These are phyloP conservation scores for Penicillium sp. DNA, from an alignment of 2,329 filamentous ascomycete species.

Conservation along the genomic window DNA sequence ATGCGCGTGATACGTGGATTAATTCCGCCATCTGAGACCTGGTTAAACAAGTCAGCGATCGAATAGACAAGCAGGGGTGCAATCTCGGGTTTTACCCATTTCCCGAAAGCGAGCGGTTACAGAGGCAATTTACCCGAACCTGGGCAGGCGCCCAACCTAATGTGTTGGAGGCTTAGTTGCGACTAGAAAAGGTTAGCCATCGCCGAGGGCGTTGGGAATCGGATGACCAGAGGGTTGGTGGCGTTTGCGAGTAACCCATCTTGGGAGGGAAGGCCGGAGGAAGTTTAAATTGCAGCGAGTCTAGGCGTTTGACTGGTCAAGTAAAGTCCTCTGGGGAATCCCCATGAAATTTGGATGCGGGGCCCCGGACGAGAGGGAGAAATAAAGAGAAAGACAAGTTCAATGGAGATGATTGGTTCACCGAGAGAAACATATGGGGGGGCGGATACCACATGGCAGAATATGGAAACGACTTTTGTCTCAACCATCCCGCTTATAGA, in stretches of 20 bases:
- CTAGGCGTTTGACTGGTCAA: not conserved
- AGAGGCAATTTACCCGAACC: not conserved
- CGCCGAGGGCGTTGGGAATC: not conserved
- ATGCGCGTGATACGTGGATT: constrained; percentile 7
- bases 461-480: not conserved
- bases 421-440: not conserved
- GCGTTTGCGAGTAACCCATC: not conserved
- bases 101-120: not conserved
- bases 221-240: not conserved
- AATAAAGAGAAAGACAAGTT: not conserved
- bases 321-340: not conserved
- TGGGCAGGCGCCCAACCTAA: not conserved
- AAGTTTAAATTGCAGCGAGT: not conserved
- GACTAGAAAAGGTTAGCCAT: not conserved
- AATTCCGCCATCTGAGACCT: not conserved
- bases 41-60: not conserved
- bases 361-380: not conserved
- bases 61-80: not conserved
- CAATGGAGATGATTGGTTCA: not conserved
- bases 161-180: not conserved
- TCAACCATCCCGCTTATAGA: not conserved
- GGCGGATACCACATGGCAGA: not conserved
- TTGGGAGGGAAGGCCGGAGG: not conserved
- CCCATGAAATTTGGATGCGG: not conserved
- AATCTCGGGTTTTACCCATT: not conserved